A percentile compares a stretch with the other conserved stretches of the same genome.
phyloP scores from a whole-genome alignment of 352 stramenopile genomes.

The Phytopythium montanum region DNA sequence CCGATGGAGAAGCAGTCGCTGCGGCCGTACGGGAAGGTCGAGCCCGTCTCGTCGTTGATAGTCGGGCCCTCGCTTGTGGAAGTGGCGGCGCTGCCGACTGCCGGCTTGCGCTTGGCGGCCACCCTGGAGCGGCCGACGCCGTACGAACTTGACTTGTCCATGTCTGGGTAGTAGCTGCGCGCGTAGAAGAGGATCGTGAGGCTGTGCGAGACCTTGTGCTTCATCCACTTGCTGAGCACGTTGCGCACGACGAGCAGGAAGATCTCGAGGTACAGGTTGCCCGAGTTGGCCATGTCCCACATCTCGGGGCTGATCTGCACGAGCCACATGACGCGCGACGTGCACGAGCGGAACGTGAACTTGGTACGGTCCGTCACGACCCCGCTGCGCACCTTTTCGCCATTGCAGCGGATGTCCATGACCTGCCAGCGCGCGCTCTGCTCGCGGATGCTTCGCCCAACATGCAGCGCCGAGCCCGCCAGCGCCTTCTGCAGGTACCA shows the following conservation, averaged over 20 bases:
- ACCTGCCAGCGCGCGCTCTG: conserved; percentile 79
- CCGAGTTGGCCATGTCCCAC: conserved; percentile 91
- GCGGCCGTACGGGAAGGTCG: conserved; percentile 58
- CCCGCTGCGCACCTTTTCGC: conserved; percentile 86
- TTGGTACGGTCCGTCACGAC: conserved; percentile 95
- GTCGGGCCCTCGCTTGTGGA: conserved; percentile 8
- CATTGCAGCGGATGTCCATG: conserved; percentile 88
- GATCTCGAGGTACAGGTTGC: conserved; percentile 89
- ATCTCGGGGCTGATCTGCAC: conserved; percentile 96
- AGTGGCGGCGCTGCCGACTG: background rate
- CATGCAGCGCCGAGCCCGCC: conserved; percentile 63
- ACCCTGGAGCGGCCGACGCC: conserved; percentile 12
- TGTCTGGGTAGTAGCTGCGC: conserved; percentile 83
- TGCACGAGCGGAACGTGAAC: conserved; percentile 94
- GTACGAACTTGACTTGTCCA: conserved; percentile 39
- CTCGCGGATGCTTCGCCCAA: conserved; percentile 73
- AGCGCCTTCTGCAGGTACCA: conserved; percentile 82
- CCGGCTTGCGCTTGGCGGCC: conserved; percentile 12
- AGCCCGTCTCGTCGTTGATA: conserved; percentile 29
- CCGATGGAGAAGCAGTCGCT: conserved; percentile 68
- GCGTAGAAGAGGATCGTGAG: conserved; percentile 93
- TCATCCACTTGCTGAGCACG: conserved; percentile 90
- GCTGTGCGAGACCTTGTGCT: conserved; percentile 87
- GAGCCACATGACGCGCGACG: conserved; percentile 96
- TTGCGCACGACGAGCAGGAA: conserved; percentile 79